Evolutionary conservation across 805 yeast species (phyloP).

Genomic region (Dipodascus geniculatus): DNA sequence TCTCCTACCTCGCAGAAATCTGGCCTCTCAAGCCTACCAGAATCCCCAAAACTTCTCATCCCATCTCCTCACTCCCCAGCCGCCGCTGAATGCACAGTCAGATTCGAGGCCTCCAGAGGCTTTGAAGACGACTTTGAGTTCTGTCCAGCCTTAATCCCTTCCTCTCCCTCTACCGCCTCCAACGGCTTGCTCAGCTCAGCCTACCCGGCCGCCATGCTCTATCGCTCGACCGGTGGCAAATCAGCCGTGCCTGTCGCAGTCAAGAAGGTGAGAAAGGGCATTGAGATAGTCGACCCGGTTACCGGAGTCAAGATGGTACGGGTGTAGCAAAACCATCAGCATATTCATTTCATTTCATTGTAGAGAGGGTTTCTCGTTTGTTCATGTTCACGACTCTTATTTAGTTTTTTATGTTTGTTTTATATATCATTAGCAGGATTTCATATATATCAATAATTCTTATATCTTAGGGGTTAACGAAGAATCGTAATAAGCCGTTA

Average conservation of each 20-base stretch:
- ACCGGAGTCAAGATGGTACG: conserved; percentile 29
- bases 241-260: not conserved
- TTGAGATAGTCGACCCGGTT: conserved; percentile 46
- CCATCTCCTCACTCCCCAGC: not conserved
- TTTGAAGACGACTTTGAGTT: conserved; percentile 69
- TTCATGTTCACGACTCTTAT: not conserved
- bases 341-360: not conserved
- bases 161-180: no score
- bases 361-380: not conserved
- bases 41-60: not conserved
- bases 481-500: no score
- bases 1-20: not conserved
- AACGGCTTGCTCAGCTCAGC: not conserved
- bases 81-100: conserved; percentile 12
- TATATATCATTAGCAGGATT: not conserved
- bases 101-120: conserved; percentile 51
- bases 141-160: conserved; percentile 35
- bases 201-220: not conserved
- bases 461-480: no score
- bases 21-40: not conserved
- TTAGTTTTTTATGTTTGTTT: not conserved
- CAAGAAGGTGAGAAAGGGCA: conserved; percentile 20
- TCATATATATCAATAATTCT: not conserved
- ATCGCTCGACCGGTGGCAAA: not conserved
- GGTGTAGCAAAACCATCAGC: not conserved